Base-by-base conservation (phyloP, 2,329 filamentous ascomycete genomes). In the Ophiostoma perfectum region DNA sequence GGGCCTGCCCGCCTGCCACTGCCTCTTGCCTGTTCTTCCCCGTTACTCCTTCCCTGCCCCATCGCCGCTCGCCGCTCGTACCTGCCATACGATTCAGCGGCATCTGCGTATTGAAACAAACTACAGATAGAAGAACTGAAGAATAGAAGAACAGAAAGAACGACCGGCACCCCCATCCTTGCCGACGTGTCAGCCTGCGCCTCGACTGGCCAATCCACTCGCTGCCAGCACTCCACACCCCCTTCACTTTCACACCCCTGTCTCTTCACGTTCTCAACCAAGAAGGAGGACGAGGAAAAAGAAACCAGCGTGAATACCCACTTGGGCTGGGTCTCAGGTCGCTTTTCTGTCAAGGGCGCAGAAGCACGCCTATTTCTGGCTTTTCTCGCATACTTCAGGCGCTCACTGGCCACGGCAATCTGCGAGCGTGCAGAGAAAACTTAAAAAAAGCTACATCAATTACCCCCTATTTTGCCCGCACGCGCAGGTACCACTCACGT, bases 171-270 rank as follows among this genome's bases (percentile, higher is more conserved):
- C 58, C 58, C 69, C 62, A 67, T 64, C 66, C 68, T 70, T 69
- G 71, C 66, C 71, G 68, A 72, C 71, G 72, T 73, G 72, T 73
- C 72, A 73, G 70, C 69, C 70, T 72, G 70, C 66, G 69, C 70
- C 66, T 65, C 69, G 55, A 39, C 71, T 67, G 67, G 47, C 72
- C 72, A 73, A 71, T 72, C 72, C 69, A 64, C 63, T 52, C 49
- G 60, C 47, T 41, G 60, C 45, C 47, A 14, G 44, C 67, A 68
- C 70, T 66, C 67, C 64, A 66, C 70, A 69, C 70, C 58, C 65
- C 68, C 70, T 67, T 68, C 60, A 58, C 60, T 63, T 60, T 39
- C 63, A 65, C 70, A 67, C 68, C 66, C 65, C 68, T 60, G 6
- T 27, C 16, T 39, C 58, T 41, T 62, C 58, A 62, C 58, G 36